Evolutionary conservation across 2,329 filamentous ascomycete genomes (phyloP).

Genomic region (Pezicula radicicola): DNA sequence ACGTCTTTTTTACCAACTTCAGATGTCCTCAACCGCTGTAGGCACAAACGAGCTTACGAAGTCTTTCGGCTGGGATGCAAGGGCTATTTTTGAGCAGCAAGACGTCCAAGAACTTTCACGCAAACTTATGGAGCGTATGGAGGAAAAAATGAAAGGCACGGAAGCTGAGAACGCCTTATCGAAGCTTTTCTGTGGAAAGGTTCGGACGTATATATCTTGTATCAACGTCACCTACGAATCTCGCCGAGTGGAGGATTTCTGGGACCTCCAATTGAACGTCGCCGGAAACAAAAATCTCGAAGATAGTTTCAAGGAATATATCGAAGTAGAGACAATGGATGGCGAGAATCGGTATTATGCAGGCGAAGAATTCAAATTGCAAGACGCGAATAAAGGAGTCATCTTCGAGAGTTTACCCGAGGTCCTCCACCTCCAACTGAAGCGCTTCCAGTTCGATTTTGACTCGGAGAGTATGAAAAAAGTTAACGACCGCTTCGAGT

Average conservation of each 20-base stretch:
- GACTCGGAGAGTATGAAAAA: constrained; percentile 98
- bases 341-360: constrained; percentile 99
- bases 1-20: constrained; percentile 89
- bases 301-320: constrained; percentile 94
- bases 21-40: constrained; percentile 80
- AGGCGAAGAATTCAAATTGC: constrained; percentile 82
- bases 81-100: constrained; percentile 97
- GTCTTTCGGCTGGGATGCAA: constrained; percentile 97
- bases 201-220: constrained; percentile 98
- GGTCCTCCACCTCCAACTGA: constrained; percentile 90
- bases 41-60: constrained; percentile 90
- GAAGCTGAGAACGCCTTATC: constrained; percentile 84
- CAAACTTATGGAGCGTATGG: constrained; percentile 95
- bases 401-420: constrained; percentile 96
- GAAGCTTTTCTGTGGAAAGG: constrained; percentile 92
- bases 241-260: constrained; percentile 93
- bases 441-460: constrained; percentile 97
- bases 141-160: constrained; percentile 97
- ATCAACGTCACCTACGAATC: constrained; percentile 99
- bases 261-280: constrained; percentile 98
- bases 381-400: constrained; percentile 96
- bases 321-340: constrained; percentile 94
- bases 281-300: constrained; percentile 89
- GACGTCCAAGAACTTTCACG: constrained; percentile 96
- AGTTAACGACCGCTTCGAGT: constrained; percentile 91